These are phyloP conservation scores for Entelexis paramagnoliae DNA, from an alignment of 1,139 yeast genomes.

Conservation along the genomic window DNA sequence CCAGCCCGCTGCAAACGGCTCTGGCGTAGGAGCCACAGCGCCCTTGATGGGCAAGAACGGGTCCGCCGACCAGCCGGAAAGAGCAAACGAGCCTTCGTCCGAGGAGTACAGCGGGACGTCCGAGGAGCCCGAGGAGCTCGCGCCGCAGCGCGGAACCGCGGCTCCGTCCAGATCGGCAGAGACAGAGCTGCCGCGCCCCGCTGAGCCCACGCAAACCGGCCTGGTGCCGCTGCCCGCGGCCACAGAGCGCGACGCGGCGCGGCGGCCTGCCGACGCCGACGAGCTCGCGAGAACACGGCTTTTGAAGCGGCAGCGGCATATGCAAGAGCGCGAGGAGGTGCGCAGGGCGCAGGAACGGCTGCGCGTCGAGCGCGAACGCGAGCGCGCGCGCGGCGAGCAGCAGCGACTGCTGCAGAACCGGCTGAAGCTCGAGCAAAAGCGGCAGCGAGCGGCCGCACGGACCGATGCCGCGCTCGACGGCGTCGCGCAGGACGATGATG, in stretches of 20 bases:
- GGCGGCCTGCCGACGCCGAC: neutral
- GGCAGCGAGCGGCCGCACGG: too few relatives aligned
- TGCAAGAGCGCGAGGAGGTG: neutral
- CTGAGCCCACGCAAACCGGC: too few relatives aligned
- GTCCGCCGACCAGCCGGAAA: neutral
- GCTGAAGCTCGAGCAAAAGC: neutral
- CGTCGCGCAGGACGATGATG: too few relatives aligned
- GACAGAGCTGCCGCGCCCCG: too few relatives aligned
- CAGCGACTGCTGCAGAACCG: neutral
- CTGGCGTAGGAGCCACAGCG: too few relatives aligned
- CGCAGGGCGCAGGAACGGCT: neutral
- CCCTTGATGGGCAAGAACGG: too few relatives aligned
- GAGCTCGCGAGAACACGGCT: neutral
- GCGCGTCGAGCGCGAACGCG: neutral
- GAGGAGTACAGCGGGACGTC: neutral
- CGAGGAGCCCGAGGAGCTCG: neutral
- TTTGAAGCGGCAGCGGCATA: neutral
- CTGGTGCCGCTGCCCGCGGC: too few relatives aligned
- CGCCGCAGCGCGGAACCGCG: neutral
- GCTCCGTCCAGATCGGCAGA: neutral
- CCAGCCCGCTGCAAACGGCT: too few relatives aligned
- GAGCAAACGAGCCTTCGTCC: slow-evolving; percentile 1
- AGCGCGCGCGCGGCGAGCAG: neutral
- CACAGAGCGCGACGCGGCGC: neutral
- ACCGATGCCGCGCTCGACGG: too few relatives aligned